Conservation (phyloP, 1,139 yeast species). For the Yamadazyma buinensis region DNA sequence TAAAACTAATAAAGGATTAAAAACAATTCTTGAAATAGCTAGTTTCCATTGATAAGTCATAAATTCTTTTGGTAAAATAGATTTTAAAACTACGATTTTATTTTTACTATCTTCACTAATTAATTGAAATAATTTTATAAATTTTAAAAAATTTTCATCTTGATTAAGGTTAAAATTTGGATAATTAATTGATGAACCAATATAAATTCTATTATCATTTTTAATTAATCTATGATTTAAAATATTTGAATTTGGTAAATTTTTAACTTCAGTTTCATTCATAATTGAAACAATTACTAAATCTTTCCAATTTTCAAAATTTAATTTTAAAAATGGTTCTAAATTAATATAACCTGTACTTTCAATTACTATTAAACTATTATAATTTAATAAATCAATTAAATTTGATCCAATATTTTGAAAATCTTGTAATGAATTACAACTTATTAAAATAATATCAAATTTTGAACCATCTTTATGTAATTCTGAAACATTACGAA, state of each 20-base stretch:
- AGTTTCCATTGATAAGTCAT: conserved; percentile 80
- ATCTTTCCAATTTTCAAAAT: conserved; percentile 22
- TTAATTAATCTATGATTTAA: conserved; percentile 27
- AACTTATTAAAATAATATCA: conserved; percentile 36
- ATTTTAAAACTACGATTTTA: conserved; percentile 42
- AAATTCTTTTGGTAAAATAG: conserved; percentile 55
- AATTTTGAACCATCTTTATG: conserved; percentile 18
- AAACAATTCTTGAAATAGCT: conserved; percentile 73
- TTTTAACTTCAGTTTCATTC: conserved; percentile 61
- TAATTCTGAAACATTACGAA: conserved; percentile 11
- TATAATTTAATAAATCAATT: conserved; percentile 22
- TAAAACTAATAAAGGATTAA: conserved; percentile 69
- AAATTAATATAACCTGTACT: conserved; percentile 68
- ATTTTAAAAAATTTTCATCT: conserved; percentile 22
- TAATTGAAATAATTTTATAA: conserved; percentile 31
- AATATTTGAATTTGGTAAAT: conserved; percentile 19
- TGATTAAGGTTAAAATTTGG: conserved; percentile 9
- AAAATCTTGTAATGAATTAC: conserved; percentile 41
- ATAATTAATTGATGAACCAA: conserved; percentile 30
- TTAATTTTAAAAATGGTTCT: conserved; percentile 58
- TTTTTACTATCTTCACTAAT: conserved; percentile 31
- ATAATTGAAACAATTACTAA: conserved; percentile 54
- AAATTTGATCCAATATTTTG: conserved; percentile 28
- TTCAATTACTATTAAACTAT: conserved; percentile 57
- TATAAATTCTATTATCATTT: conserved; percentile 36